phyloP scores from a whole-genome alignment of 2,329 filamentous ascomycete species.

The Cladosporium phlei region DNA sequence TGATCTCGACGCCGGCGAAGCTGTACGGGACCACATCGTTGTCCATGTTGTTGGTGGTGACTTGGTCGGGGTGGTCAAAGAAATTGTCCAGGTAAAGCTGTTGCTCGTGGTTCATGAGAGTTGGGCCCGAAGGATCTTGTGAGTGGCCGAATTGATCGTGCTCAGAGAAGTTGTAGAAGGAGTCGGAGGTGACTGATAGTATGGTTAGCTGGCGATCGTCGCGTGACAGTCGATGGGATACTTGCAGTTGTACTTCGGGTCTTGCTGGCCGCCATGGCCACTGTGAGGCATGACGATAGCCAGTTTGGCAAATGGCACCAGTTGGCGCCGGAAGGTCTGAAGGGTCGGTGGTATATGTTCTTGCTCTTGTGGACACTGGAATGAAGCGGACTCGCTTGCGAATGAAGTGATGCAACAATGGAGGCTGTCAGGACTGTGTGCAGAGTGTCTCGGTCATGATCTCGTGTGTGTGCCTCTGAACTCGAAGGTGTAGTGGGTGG shows the following conservation, averaged over 20 bases:
- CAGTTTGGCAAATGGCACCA: conserved; percentile 9
- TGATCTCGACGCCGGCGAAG: conserved; percentile 2
- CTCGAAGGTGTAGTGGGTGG: not conserved
- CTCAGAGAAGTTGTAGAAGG: conserved; percentile 5
- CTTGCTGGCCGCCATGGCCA: conserved; percentile 13
- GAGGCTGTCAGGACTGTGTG: not conserved
- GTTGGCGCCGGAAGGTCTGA: not conserved
- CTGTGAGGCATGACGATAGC: conserved; percentile 11
- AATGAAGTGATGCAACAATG: not conserved
- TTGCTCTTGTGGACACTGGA: not conserved
- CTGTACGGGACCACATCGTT: conserved; percentile 1
- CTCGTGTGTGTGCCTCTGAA: not conserved
- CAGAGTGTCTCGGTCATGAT: conserved; percentile 1
- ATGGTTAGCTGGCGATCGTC: not conserved
- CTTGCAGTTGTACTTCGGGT: conserved; percentile 8
- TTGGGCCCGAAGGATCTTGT: not conserved
- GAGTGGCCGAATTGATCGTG: not conserved
- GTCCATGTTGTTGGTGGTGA: not conserved
- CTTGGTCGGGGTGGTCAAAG: conserved; percentile 3
- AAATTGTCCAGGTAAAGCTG: conserved; percentile 6
- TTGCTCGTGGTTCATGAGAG: conserved; percentile 11
- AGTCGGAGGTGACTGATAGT: not conserved
- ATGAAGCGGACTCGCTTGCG: not conserved
- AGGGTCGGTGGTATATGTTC: not conserved
- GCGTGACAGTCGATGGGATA: not conserved